A percentile compares a stretch with the other conserved stretches of the same genome.
Conservation (phyloP, 768 basidiomycete genomes). For the Pulveroboletus sp. region DNA sequence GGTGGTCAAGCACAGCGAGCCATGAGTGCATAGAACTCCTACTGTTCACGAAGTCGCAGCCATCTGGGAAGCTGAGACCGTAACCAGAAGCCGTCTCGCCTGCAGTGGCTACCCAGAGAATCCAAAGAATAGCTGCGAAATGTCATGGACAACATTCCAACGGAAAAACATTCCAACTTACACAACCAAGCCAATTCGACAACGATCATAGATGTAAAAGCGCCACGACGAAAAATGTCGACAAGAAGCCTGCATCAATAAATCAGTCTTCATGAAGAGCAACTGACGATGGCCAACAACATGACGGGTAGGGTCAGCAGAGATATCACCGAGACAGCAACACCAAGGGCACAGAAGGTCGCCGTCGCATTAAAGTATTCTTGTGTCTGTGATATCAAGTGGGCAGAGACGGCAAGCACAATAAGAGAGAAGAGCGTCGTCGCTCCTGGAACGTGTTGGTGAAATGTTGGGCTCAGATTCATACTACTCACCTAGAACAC, state of each 20-base stretch:
- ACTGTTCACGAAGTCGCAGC: slow-evolving; percentile 8
- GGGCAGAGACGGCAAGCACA: slow-evolving; percentile 28
- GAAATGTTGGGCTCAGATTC: neutral
- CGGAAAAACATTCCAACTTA: slow-evolving; percentile 15
- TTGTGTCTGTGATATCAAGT: slow-evolving; percentile 23
- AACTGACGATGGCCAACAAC: slow-evolving; percentile 6
- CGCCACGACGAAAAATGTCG: slow-evolving; percentile 35
- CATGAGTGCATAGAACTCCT: neutral
- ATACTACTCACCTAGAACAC: slow-evolving; percentile 20
- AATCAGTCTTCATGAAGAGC: slow-evolving; percentile 1
- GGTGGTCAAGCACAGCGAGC: neutral
- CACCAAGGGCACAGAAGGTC: slow-evolving; percentile 25
- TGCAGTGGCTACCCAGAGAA: slow-evolving; percentile 40
- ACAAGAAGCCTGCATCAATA: slow-evolving; percentile 30
- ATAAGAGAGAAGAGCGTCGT: slow-evolving; percentile 28
- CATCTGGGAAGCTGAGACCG: slow-evolving; percentile 5
- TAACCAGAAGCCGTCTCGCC: slow-evolving; percentile 21
- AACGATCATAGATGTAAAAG: slow-evolving; percentile 37
- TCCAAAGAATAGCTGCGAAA: slow-evolving; percentile 30
- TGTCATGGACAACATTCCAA: neutral
- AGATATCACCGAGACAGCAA: slow-evolving; percentile 29
- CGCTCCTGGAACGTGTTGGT: slow-evolving; percentile 12
- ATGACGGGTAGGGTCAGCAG: slow-evolving; percentile 29
- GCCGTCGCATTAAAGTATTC: slow-evolving; percentile 7
- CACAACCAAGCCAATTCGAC: slow-evolving; percentile 38